phyloP scores from a whole-genome alignment of 768 basidiomycete genomes.

The Podaxis sp. region DNA sequence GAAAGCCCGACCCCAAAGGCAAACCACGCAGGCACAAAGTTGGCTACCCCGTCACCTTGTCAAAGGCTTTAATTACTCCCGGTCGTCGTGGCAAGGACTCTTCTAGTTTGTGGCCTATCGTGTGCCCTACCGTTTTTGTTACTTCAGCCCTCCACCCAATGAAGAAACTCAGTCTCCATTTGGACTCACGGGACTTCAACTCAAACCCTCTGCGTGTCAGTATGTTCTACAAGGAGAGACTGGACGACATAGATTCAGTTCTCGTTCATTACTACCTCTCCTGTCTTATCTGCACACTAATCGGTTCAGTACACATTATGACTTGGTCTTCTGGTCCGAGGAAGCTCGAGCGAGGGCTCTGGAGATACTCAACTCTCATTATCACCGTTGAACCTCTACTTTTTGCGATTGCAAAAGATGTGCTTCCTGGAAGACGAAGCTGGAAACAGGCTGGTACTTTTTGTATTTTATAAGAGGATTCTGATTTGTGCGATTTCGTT shows the following conservation, averaged over 20 bases:
- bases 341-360: not conserved
- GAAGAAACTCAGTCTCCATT: not conserved
- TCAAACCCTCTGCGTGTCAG: not conserved
- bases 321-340: not conserved
- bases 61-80: not conserved
- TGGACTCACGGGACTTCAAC: not conserved
- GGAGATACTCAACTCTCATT: not conserved
- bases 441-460: not conserved
- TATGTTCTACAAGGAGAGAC: not conserved
- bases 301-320: not conserved
- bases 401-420: not conserved
- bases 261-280: not conserved
- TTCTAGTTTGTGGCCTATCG: not conserved
- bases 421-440: not conserved
- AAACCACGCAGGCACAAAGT: not conserved
- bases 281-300: not conserved
- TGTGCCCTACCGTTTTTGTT: not conserved
- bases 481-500: not conserved
- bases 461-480: not conserved
- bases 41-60: not conserved
- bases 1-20: not conserved
- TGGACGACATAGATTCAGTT: not conserved
- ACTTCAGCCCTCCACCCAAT: not conserved
- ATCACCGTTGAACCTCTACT: not conserved
- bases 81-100: not conserved